phyloP scores from a whole-genome alignment of 768 basidiomycete species.

The Leccinum imitatum region DNA sequence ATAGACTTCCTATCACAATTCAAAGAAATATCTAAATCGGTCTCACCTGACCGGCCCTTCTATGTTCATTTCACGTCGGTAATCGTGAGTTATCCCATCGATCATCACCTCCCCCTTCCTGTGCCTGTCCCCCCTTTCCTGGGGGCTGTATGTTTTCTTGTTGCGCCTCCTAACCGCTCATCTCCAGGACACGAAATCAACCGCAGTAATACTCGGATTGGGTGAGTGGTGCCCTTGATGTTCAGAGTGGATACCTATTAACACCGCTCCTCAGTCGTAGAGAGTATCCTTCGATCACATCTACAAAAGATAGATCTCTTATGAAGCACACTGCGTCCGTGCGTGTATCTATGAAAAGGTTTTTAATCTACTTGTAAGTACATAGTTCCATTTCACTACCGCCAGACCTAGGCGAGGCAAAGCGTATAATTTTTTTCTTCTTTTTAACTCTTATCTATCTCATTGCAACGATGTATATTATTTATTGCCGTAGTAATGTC shows the following conservation, averaged over 20 bases:
- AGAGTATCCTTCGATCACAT: conserved; percentile 71
- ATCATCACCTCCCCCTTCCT: background rate
- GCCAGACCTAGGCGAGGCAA: background rate
- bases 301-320: conserved; percentile 69
- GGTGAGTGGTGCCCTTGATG: conserved; percentile 44
- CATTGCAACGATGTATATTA: background rate
- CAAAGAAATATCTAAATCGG: conserved; percentile 63
- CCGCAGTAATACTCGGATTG: conserved; percentile 66
- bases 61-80: conserved; percentile 76
- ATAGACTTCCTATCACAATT: conserved; percentile 81
- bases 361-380: background rate
- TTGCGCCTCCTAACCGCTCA: conserved; percentile 9
- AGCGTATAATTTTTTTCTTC: background rate
- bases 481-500: background rate
- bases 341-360: conserved; percentile 1
- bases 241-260: conserved; percentile 6
- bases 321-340: conserved; percentile 31
- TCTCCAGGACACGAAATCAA: conserved; percentile 69
- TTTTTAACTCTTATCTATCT: background rate
- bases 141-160: background rate
- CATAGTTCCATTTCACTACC: background rate
- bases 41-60: conserved; percentile 67
- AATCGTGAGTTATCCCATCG: conserved; percentile 51
- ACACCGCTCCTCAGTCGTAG: conserved; percentile 50
- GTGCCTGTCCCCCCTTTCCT: conserved; percentile 10